A percentile compares a stretch with the other conserved stretches of the same genome.
phyloP scores from a whole-genome alignment of 2,329 filamentous ascomycete genomes.

The Alternaria ventricosa region DNA sequence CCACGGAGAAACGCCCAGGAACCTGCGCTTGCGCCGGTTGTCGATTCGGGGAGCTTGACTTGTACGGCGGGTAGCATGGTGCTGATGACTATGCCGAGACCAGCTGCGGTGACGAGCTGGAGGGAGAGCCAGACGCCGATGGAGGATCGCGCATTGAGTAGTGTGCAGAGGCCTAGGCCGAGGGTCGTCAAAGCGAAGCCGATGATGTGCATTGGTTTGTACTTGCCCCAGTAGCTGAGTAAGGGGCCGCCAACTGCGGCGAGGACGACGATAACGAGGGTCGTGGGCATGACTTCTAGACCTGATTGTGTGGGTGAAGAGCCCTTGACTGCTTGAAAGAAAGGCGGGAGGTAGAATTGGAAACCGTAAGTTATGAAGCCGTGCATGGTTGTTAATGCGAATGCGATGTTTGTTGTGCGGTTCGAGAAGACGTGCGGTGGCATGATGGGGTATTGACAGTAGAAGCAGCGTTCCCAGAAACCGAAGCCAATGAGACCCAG shows the following conservation, averaged over 20 bases:
- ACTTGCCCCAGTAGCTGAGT: slow-evolving; percentile 30
- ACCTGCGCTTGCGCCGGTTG: slow-evolving; percentile 27
- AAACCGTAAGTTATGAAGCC: slow-evolving; percentile 37
- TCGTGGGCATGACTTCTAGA: slow-evolving; percentile 37
- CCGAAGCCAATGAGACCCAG: slow-evolving; percentile 49
- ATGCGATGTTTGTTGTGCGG: slow-evolving; percentile 48
- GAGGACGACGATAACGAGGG: slow-evolving; percentile 28
- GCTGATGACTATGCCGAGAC: slow-evolving; percentile 34
- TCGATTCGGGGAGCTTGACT: slow-evolving; percentile 33
- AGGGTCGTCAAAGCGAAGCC: slow-evolving; percentile 33
- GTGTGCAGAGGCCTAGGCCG: slow-evolving; percentile 25
- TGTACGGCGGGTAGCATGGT: slow-evolving; percentile 40
- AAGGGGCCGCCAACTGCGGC: slow-evolving; percentile 31
- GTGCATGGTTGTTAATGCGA: slow-evolving; percentile 42
- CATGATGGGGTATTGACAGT: slow-evolving; percentile 46
- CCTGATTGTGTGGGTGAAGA: slow-evolving; percentile 31
- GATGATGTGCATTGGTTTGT: slow-evolving; percentile 35
- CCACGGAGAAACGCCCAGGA: slow-evolving; percentile 41
- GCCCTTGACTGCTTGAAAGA: slow-evolving; percentile 38
- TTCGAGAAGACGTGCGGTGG: slow-evolving; percentile 55
- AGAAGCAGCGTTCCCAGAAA: slow-evolving; percentile 49
- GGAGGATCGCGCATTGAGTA: slow-evolving; percentile 17
- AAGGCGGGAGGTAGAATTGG: slow-evolving; percentile 36
- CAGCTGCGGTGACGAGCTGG: slow-evolving; percentile 33
- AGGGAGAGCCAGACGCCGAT: slow-evolving; percentile 27